phyloP scores from a whole-genome alignment of 2,329 filamentous ascomycete species.

The Fusarium sp. region DNA sequence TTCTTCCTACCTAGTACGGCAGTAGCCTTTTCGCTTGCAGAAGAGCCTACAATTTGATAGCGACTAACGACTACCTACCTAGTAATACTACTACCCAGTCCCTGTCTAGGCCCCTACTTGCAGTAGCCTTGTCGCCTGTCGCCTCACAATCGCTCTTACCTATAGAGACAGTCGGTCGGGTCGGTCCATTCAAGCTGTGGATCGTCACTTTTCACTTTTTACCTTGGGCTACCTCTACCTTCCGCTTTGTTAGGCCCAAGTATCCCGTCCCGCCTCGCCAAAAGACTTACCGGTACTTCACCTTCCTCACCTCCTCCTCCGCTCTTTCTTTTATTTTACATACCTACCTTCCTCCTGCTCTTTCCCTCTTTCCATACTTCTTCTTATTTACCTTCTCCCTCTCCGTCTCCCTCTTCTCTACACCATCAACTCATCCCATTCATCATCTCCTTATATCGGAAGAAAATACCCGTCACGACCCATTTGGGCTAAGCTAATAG shows the following conservation, averaged over 20 bases:
- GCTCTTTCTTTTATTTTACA: not conserved
- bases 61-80: not conserved
- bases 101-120: slow-evolving; percentile 21
- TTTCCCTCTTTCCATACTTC: slow-evolving; percentile 17
- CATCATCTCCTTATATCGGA: slow-evolving; percentile 7
- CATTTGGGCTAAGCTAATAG: slow-evolving; percentile 34
- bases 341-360: slow-evolving; percentile 23
- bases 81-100: slow-evolving; percentile 7
- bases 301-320: not conserved
- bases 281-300: slow-evolving; percentile 4
- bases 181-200: slow-evolving; percentile 31
- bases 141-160: slow-evolving; percentile 13
- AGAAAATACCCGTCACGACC: slow-evolving; percentile 17
- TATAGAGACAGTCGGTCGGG: slow-evolving; percentile 18
- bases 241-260: not conserved
- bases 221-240: slow-evolving; percentile 13
- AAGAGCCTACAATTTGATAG: slow-evolving; percentile 17
- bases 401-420: not conserved
- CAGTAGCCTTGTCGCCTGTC: slow-evolving; percentile 23
- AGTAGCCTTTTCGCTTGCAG: slow-evolving; percentile 20
- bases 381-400: not conserved
- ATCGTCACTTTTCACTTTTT: slow-evolving; percentile 47
- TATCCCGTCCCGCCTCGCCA: slow-evolving; percentile 9
- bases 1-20: slow-evolving; percentile 14
- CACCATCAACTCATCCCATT: not conserved